Evolutionary conservation across 2,329 filamentous ascomycete genomes (phyloP).

Genomic region (Annulohypoxylon truncatum): DNA sequence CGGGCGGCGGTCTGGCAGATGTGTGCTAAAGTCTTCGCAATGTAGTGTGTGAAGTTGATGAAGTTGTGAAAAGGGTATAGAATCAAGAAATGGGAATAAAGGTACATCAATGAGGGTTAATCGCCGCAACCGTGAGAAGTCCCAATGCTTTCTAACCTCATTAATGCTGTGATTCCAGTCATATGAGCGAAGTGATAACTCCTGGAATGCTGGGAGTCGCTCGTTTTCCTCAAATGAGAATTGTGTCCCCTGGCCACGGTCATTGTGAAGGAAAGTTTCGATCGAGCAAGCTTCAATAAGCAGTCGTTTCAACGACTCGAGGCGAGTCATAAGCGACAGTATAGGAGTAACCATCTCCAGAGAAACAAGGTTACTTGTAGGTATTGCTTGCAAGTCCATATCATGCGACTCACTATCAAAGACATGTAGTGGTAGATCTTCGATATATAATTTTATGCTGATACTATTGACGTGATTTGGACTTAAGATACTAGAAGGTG

Average conservation of each 20-base stretch:
- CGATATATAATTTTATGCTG: conserved; percentile 53
- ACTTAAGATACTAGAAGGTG: conserved; percentile 55
- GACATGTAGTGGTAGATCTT: conserved; percentile 56
- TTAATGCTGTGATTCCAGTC: conserved; percentile 59
- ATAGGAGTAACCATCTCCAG: conserved; percentile 55
- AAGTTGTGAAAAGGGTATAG: conserved; percentile 55
- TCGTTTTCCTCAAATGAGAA: conserved; percentile 57
- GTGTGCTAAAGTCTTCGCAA: conserved; percentile 60
- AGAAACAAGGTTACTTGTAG: conserved; percentile 54
- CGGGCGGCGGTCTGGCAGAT: conserved; percentile 52
- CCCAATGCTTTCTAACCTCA: conserved; percentile 58
- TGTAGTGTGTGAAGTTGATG: conserved; percentile 53
- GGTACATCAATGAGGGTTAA: conserved; percentile 59
- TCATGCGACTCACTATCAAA: conserved; percentile 51
- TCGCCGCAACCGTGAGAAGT: conserved; percentile 57
- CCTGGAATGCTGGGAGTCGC: conserved; percentile 56
- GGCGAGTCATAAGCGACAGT: conserved; percentile 55
- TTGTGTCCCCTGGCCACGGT: conserved; percentile 58
- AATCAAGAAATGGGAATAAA: conserved; percentile 57
- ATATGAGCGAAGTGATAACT: conserved; percentile 59
- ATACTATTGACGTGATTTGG: conserved; percentile 46
- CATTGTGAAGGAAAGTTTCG: conserved; percentile 57
- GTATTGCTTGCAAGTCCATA: conserved; percentile 54
- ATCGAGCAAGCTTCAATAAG: conserved; percentile 53
- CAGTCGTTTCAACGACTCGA: conserved; percentile 58